Base-by-base conservation (phyloP, 1,284 basidiomycete genomes). In the Puccinia novopanici region DNA sequence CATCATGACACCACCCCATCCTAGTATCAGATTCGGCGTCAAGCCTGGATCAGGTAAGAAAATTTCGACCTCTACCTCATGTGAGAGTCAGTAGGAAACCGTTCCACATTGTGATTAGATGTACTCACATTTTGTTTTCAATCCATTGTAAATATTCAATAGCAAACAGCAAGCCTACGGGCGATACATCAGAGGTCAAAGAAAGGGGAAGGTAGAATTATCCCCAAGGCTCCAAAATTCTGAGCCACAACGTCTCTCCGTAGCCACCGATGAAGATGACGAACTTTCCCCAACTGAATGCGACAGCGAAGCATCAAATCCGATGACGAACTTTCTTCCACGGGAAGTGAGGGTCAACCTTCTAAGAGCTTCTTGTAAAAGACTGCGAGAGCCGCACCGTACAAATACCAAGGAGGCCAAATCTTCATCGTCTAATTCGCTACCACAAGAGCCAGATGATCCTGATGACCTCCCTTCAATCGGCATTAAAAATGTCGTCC, bases 201-300 rank as follows among this genome's bases (percentile, higher is more conserved):
- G 10, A 34, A 34, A 4, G 1, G 34, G 34, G 34, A 34, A 34
- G 4, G 34, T 4, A 34, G 34, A 34, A 34, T 2, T 4, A 34
- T 34, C 34, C 1, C 34, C 34, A 34, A 34, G 34, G 34, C 34
- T 37, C 3, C 30, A 40, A 61, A 37, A 8, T 10, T 27, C 34
- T 15, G 57, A 34, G 19, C 17, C 30, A 12, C 27, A 17, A 27
- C 27, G 34, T 17, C 27, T 34, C 27, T 59, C 30, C 57, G 10
- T 1, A 34, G 57, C 30, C 3, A 27, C 30, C 0, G 30, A 34
- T 34, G n/a, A 48, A 48, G 10, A 48, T 17, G 1, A 13, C 59
- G 37, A 63, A 67, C 63, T 67, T 45, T 27, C 42, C 24, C 45
- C 42, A 67, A 45, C 63, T 27, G 63, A 27, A n/a, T 67, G 42